These are phyloP conservation scores for Lichina pygmaea DNA, from an alignment of 495 filamentous ascomycete species.

Conservation along the genomic window DNA sequence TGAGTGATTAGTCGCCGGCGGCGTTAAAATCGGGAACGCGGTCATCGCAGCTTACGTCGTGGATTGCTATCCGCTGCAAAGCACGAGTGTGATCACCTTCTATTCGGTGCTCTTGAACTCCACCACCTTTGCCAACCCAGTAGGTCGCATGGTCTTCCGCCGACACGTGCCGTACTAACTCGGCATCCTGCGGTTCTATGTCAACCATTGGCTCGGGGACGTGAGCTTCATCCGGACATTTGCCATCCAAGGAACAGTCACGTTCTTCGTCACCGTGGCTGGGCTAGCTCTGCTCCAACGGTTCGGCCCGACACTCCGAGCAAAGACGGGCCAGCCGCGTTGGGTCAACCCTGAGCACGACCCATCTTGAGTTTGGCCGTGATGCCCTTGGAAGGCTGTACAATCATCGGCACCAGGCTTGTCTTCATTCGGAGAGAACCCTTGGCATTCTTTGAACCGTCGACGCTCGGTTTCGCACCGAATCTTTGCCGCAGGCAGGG, in stretches of 20 bases:
- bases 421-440: no score
- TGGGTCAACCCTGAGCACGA: conserved; percentile 1
- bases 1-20: conserved; percentile 20
- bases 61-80: conserved; percentile 29
- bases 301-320: conserved; percentile 12
- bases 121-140: conserved; percentile 19
- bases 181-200: conserved; percentile 18
- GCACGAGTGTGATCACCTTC: conserved; percentile 30
- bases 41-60: conserved; percentile 27
- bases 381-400: no score
- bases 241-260: conserved; percentile 24
- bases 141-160: conserved; percentile 9
- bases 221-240: conserved; percentile 31
- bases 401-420: no score
- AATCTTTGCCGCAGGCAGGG: no score
- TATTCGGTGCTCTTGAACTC: conserved; percentile 34
- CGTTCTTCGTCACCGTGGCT: conserved; percentile 15
- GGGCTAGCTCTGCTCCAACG: conserved; percentile 18
- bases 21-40: conserved; percentile 35
- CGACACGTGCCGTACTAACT: conserved; percentile 13
- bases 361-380: no score
- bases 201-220: conserved; percentile 22
- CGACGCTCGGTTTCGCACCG: no score
- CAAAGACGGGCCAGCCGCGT: neutral
- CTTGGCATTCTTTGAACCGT: no score